Base-by-base conservation (phyloP, 768 basidiomycete species). In the Pleurotus pulmonarius region DNA sequence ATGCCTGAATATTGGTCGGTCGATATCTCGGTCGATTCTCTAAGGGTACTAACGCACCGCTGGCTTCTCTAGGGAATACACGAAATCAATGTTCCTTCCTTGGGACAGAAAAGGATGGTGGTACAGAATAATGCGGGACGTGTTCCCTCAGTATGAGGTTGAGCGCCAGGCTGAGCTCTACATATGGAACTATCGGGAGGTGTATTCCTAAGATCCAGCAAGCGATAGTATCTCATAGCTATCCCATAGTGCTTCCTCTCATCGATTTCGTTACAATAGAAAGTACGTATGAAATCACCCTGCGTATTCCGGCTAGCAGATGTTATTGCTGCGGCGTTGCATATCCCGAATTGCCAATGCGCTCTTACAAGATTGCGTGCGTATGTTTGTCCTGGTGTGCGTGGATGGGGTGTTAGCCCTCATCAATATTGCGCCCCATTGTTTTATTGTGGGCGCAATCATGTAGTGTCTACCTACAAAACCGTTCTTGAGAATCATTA, bases 1-100 rank as follows among this genome's bases (percentile, higher is more conserved):
- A 56, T 65, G 62, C 64, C 64, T 2, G 59, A 61, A 47, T 61
- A 65, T 29, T 63, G 62, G 62, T 59, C 8, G 16, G 60, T 24
- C 25, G 13, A 13, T 25, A 18, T 46, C 46, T 25, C 15, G 18
- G 22, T 46, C 5, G 13, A 46, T 13, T 24, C 5, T 5, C 7
- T 46, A 20, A 18, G 12, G 20, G 4, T 46, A 46, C 13, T 46
- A 22, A 16, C 12, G 8, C 25, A 3, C n/a, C 4, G 26, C 26
- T 29, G 3, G 26, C 26, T 29, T 29, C 29, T 29, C 29, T 29
- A 25, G 46, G 22, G 46, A 25, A 25, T 46, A 46, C 25, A 25
- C 46, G 15, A 46, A 46, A 12, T 46, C 46, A 8, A 46, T 46
- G 46, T 25, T 16, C 20, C 46, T 46, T 18, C 46, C 46, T 13